Conservation (phyloP, 2,329 filamentous ascomycete genomes). For the Ceratocystis harringtonii region DNA sequence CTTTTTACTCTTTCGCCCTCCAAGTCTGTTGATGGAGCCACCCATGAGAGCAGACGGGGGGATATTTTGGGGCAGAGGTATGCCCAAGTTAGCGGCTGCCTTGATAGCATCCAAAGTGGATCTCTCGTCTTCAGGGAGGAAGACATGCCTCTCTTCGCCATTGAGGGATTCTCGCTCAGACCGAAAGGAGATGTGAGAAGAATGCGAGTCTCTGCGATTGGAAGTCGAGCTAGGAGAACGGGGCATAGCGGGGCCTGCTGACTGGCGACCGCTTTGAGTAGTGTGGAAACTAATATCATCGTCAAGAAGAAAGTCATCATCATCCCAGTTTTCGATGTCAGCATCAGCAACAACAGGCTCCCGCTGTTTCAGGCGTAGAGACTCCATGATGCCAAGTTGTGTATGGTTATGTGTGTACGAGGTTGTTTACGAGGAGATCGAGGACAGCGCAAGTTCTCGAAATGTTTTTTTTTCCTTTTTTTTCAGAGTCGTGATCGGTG, state of each 20-base stretch:
- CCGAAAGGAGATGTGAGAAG: conserved; percentile 65
- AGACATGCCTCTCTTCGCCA: conserved; percentile 75
- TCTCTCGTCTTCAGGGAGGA: conserved; percentile 73
- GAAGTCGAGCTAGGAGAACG: conserved; percentile 23
- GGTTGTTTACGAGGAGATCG: background rate
- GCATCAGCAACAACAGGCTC: conserved; percentile 40
- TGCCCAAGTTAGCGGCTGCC: conserved; percentile 74
- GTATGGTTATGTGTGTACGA: background rate
- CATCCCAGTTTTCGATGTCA: conserved; percentile 62
- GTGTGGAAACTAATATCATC: conserved; percentile 40
- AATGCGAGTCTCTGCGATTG: conserved; percentile 59
- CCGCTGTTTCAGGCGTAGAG: conserved; percentile 38
- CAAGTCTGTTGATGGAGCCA: conserved; percentile 82
- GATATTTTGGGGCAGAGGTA: conserved; percentile 75
- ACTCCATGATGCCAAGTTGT: conserved; percentile 31
- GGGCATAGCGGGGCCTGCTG: conserved; percentile 30
- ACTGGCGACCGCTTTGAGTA: conserved; percentile 27
- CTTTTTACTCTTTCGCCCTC: conserved; percentile 56
- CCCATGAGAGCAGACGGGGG: conserved; percentile 80
- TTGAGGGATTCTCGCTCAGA: conserved; percentile 65
- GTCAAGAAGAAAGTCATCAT: conserved; percentile 59
- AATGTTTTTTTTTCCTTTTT: background rate
- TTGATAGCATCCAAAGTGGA: conserved; percentile 69
- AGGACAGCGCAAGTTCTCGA: background rate
- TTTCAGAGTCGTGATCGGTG: background rate